Percentiles rank a stretch among this genome's conserved stretches.
These are phyloP conservation scores for Pseudopyricularia javanii DNA, from an alignment of 2,329 filamentous ascomycete genomes.

Conservation along the genomic window DNA sequence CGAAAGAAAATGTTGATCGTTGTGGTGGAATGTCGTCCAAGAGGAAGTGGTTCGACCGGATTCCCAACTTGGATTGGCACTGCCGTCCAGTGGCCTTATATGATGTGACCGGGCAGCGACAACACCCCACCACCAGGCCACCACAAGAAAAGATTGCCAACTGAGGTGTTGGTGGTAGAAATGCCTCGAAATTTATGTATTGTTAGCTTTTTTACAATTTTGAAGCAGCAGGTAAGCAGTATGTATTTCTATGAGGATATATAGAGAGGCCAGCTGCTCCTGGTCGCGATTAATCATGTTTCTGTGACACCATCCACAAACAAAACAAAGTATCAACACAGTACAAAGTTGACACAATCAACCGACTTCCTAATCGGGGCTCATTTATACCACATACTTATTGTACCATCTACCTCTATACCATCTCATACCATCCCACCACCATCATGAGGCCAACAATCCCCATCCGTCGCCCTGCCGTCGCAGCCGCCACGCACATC, in stretches of 20 bases:
- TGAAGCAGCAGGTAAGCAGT: not conserved
- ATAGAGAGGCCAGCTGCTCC: too few species aligned
- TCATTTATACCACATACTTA: too few species aligned
- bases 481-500: not conserved
- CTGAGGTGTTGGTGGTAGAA: not conserved
- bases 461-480: not conserved
- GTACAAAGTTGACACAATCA: too few species aligned
- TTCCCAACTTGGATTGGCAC: not conserved
- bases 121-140: constrained; percentile 3
- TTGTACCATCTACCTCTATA: too few species aligned
- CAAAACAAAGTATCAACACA: too few species aligned
- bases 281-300: too few species aligned
- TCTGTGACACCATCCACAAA: too few species aligned
- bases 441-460: constrained; percentile 1
- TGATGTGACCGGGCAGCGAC: not conserved
- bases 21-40: not conserved
- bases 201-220: not conserved
- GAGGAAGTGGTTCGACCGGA: constrained; percentile 1
- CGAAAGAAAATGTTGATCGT: not conserved
- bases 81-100: not conserved
- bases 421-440: not conserved
- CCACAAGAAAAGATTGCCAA: not conserved
- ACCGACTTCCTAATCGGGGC: too few species aligned
- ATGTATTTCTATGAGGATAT: too few species aligned
- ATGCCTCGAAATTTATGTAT: not conserved